phyloP scores from a whole-genome alignment of 1,284 basidiomycete species.

The Fistulinella cinereoalba region DNA sequence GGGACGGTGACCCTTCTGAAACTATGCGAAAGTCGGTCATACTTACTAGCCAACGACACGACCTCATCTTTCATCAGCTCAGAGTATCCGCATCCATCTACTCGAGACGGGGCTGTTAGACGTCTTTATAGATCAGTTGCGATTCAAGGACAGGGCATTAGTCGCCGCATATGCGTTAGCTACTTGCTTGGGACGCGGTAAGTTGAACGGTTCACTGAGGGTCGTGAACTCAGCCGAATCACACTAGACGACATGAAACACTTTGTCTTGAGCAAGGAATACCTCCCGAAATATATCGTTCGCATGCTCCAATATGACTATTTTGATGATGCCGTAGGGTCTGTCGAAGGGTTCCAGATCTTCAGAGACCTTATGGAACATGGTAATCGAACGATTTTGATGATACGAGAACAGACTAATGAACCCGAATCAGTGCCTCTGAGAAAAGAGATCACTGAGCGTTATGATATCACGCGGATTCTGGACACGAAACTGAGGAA shows the following conservation, averaged over 20 bases:
- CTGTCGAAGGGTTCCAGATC: constrained; percentile 28
- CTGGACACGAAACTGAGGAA: constrained; percentile 14
- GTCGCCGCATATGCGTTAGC: constrained; percentile 13
- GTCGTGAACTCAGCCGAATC: too few species aligned
- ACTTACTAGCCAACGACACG: neutral
- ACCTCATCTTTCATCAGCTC: constrained; percentile 6
- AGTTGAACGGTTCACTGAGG: too few species aligned
- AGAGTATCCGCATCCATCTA: constrained; percentile 3
- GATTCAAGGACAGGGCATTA: constrained; percentile 5
- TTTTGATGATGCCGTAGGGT: constrained; percentile 28
- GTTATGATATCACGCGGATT: constrained; percentile 14
- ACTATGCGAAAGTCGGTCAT: constrained; percentile 7
- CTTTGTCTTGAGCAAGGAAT: constrained; percentile 1
- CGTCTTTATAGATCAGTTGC: constrained; percentile 10
- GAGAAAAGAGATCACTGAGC: constrained; percentile 10
- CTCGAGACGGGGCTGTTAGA: neutral
- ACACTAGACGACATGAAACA: constrained; percentile 11
- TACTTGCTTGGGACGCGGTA: too few species aligned
- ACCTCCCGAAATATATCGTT: constrained; percentile 17
- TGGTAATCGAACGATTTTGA: constrained; percentile 6
- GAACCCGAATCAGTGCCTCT: constrained; percentile 9
- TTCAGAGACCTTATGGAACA: constrained; percentile 24
- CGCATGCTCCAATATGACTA: constrained; percentile 24
- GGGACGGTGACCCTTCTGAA: constrained; percentile 25
- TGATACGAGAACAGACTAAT: neutral